Conservation (phyloP, 495 filamentous ascomycete species). For the Annulohypoxylon maeteangense region DNA sequence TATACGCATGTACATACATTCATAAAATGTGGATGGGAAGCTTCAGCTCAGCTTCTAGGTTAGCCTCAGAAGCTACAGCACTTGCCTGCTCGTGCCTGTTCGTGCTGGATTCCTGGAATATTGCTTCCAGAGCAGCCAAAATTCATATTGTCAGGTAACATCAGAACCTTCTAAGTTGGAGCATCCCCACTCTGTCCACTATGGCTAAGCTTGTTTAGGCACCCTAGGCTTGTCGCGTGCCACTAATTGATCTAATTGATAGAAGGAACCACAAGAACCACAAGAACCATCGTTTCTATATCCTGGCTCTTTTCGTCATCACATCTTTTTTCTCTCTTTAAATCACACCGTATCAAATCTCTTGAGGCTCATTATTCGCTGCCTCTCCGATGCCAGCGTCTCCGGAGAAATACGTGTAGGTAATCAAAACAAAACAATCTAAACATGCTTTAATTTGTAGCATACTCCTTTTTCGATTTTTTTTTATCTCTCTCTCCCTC, state of each 20-base stretch:
- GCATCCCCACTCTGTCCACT: background rate
- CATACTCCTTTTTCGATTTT: slow-evolving; percentile 6
- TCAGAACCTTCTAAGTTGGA: background rate
- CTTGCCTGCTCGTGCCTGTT: background rate
- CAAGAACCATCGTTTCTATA: background rate
- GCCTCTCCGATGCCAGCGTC: slow-evolving; percentile 19
- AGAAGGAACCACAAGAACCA: too few species aligned
- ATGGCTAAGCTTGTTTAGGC: background rate
- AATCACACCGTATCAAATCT: slow-evolving; percentile 31
- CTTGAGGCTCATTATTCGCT: slow-evolving; percentile 30
- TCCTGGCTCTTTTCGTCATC: slow-evolving; percentile 29
- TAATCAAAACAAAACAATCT: slow-evolving; percentile 19
- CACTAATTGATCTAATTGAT: background rate
- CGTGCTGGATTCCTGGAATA: background rate
- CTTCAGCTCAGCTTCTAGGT: background rate
- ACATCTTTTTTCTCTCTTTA: slow-evolving; percentile 27
- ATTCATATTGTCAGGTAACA: background rate
- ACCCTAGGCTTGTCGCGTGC: background rate
- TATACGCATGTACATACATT: background rate
- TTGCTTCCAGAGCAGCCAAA: background rate
- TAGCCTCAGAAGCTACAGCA: background rate
- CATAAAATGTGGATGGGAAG: background rate
- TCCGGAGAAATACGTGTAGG: slow-evolving; percentile 34
- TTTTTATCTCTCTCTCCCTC: background rate
- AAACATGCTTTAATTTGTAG: slow-evolving; percentile 25